Conservation (phyloP, 202 grass and related monocot genomes). For the Setaria italica region DNA sequence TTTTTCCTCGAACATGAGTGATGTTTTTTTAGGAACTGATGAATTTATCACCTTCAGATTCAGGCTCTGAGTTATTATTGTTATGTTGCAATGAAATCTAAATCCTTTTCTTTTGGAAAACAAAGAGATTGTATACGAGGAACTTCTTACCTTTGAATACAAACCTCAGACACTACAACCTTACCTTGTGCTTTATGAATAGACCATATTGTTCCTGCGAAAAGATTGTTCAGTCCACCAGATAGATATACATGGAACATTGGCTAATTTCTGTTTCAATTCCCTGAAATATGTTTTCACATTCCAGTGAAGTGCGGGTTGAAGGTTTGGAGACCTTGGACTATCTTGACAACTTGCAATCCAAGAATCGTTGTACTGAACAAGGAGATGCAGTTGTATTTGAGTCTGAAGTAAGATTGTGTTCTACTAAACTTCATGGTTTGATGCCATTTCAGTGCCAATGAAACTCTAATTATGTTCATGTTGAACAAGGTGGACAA, state of each 20-base stretch:
- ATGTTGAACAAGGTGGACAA: constrained; percentile 74
- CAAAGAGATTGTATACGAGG: not conserved
- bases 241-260: constrained; percentile 30
- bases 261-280: not conserved
- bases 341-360: constrained; percentile 77
- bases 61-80: not conserved
- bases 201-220: not conserved
- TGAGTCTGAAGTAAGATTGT: constrained; percentile 80
- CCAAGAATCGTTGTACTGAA: constrained; percentile 68
- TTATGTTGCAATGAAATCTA: not conserved
- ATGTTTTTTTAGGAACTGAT: not conserved
- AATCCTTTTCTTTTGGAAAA: not conserved
- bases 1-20: not conserved
- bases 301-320: constrained; percentile 80
- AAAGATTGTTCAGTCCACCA: not conserved
- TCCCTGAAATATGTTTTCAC: constrained; percentile 19
- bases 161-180: not conserved
- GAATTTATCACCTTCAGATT: constrained; percentile 10
- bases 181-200: not conserved
- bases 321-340: constrained; percentile 94
- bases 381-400: constrained; percentile 95
- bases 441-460: constrained; percentile 3
- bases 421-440: constrained; percentile 16
- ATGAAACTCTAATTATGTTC: constrained; percentile 12
- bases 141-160: not conserved